Evolutionary conservation across 1,284 basidiomycete species (phyloP).

Genomic region (Cerioporus squamosus): DNA sequence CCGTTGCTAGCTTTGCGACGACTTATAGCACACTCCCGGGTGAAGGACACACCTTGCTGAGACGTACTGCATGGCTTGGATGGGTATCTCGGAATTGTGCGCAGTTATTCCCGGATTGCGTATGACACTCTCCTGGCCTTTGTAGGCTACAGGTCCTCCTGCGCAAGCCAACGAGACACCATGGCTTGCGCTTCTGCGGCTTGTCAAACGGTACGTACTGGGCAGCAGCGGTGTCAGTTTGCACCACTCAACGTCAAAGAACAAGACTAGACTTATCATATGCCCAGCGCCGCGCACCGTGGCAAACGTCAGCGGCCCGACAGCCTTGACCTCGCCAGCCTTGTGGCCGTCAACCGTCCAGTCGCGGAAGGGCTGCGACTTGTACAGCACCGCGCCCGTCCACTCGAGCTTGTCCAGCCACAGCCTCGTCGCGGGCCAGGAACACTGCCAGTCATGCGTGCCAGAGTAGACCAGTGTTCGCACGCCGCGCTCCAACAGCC

Average conservation of each 20-base stretch:
- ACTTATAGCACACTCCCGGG: not conserved
- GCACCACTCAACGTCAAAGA: not conserved
- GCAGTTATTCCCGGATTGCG: not conserved
- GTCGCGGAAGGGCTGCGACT: conserved; percentile 52
- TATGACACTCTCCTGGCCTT: conserved; percentile 4
- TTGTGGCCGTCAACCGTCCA: conserved; percentile 61
- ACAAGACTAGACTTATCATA: conserved; percentile 59
- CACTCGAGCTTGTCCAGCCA: conserved; percentile 81
- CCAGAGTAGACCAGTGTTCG: conserved; percentile 77
- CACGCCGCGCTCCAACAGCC: conserved; percentile 74
- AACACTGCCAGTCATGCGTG: conserved; percentile 83
- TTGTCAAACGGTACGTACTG: conserved; percentile 69
- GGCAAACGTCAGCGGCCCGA: conserved; percentile 67
- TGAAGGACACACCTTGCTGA: too few species aligned
- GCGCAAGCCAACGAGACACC: conserved; percentile 62
- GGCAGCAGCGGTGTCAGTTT: conserved; percentile 28
- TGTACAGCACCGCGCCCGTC: conserved; percentile 61
- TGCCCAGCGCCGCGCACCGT: conserved; percentile 68
- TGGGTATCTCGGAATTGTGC: too few species aligned
- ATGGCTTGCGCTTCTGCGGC: conserved; percentile 59
- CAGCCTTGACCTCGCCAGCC: conserved; percentile 68
- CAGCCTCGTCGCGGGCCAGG: conserved; percentile 75
- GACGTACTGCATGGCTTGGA: too few species aligned
- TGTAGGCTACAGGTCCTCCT: conserved; percentile 39
- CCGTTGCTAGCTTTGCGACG: not conserved